These are phyloP conservation scores for Lasiodiplodia sp. DNA, from an alignment of 2,329 filamentous ascomycete genomes.

Conservation along the genomic window DNA sequence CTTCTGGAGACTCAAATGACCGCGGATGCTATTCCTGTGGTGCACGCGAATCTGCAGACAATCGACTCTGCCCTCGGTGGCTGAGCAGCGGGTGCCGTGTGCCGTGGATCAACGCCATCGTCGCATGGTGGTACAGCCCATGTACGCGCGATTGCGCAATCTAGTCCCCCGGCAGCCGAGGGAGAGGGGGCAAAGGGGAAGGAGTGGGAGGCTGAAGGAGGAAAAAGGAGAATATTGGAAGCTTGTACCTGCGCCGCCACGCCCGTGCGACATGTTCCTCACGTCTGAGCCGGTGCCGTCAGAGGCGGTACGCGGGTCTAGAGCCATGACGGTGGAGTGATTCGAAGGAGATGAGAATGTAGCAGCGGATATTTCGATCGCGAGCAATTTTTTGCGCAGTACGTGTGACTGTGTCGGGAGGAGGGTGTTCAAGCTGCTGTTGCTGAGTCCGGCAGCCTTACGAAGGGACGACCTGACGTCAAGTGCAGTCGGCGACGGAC, in stretches of 20 bases:
- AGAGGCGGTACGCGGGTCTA: constrained; percentile 33
- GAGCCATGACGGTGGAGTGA: constrained; percentile 17
- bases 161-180: background rate
- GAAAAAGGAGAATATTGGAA: constrained; percentile 20
- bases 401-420: background rate
- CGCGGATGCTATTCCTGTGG: too few relatives aligned
- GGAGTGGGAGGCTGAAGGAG: constrained; percentile 6
- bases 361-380: background rate
- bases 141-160: constrained; percentile 10
- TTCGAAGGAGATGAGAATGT: background rate
- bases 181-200: background rate
- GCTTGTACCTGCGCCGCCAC: constrained; percentile 72
- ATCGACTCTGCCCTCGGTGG: background rate
- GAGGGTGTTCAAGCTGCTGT: background rate
- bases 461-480: background rate
- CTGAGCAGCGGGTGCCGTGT: constrained; percentile 4
- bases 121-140: background rate
- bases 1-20: too few relatives aligned
- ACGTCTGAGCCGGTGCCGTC: constrained; percentile 33
- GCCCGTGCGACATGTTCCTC: constrained; percentile 67
- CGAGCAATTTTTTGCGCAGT: background rate
- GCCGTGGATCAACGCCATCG: background rate
- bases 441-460: background rate
- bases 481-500: background rate
- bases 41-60: background rate